A percentile compares a stretch with the other conserved stretches of the same genome.
Conservation (phyloP, 176 grass and related monocot species). For the Elymus sibiricus region DNA sequence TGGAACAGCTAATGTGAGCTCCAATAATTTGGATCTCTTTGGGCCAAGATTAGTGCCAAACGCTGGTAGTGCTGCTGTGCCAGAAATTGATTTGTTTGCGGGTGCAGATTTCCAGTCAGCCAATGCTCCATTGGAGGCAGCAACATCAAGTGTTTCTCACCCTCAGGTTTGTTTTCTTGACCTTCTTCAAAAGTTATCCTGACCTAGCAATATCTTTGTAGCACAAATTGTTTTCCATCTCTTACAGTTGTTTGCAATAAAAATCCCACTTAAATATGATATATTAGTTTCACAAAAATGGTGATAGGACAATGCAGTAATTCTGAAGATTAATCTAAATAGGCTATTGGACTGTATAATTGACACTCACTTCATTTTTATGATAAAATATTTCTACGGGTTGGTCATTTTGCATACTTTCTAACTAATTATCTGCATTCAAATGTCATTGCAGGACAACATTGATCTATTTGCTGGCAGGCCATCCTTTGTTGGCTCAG, state of each 20-base stretch:
- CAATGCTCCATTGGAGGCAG: conserved; percentile 28
- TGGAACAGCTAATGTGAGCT: conserved; percentile 36
- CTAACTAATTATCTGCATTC: background rate
- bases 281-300: background rate
- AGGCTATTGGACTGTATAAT: background rate
- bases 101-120: conserved; percentile 40
- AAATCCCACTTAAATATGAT: conserved; percentile 12
- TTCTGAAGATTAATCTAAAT: background rate
- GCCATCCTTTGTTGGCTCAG: conserved; percentile 25
- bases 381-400: background rate
- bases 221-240: background rate
- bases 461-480: conserved; percentile 56
- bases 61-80: conserved; percentile 15
- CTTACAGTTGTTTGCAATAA: background rate
- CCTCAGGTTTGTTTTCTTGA: conserved; percentile 26
- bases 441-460: conserved; percentile 40
- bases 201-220: background rate
- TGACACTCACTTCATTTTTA: background rate
- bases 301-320: background rate
- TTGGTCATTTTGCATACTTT: background rate
- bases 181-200: conserved; percentile 19
- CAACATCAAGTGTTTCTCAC: conserved; percentile 17
- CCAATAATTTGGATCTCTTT: conserved; percentile 43
- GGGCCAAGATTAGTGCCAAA: conserved; percentile 44
- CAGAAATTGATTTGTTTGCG: conserved; percentile 66